Evolutionary conservation across 73 alveolate species (phyloP), one percentile per base, ranked within the genome.

Genomic region (Stentor roeselii): DNA sequence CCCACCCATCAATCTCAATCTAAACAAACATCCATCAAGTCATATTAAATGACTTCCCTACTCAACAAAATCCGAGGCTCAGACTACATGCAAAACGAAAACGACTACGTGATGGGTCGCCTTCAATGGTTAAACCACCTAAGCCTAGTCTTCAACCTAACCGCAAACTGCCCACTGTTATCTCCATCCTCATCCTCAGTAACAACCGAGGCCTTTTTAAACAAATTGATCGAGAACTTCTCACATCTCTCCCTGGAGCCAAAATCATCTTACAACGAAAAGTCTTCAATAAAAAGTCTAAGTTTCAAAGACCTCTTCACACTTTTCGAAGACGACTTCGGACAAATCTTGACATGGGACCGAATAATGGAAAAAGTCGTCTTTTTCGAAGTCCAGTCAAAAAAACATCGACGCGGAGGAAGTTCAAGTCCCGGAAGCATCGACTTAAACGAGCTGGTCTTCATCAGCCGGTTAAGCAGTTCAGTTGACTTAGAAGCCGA

Each of bases 81-180:
- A 14, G 80, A 67, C n/a, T 21, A 67, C 80, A 34, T 30, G 34
- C 15, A 32, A 36, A n/a, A 30, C 80, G 80, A 67, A 67, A 67
- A 67, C n/a, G 80, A 67, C 41, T 27, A 67, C 21, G 80, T 67
- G 21, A 67, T 67, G 80, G 80, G 37, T 0, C 37, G 80, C 50
- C 11, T 67, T 15, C 42, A 67, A 21, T 67, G 80, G 37, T 32
- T 67, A 21, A 67, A 67, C 41, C 80, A 67, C 37, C 80, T 67
- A 36, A 21, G 80, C 80, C 37, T 67, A 67, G 41, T 67, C 80
- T 67, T 67, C 80, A 67, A 67, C 80, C n/a, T 67, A 21, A 67
- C 80, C 0, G 80, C 80, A 67, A 32, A 40, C 41, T 27, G 21
- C 37, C 41, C 80, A 21, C 34, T 40, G 30, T 50, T 50, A 50